Evolutionary conservation across 1,139 yeast species (phyloP).

Genomic region (Suhomyces terraborum): DNA sequence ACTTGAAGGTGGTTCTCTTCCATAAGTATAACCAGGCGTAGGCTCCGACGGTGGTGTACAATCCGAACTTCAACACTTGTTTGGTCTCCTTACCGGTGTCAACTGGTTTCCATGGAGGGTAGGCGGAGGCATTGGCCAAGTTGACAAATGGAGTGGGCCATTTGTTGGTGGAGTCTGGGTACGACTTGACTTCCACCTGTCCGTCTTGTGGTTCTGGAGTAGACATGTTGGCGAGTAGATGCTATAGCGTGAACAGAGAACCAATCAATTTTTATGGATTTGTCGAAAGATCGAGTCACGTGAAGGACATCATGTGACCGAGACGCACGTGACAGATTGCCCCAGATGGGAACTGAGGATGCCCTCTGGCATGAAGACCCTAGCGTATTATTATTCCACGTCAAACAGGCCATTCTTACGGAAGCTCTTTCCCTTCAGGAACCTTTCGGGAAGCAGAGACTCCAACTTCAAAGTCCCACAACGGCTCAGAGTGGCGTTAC

Average conservation of each 20-base stretch:
- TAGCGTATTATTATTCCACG: too few relatives aligned
- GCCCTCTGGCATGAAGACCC: not conserved
- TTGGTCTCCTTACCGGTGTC: conserved; percentile 47
- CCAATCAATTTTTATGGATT: conserved; percentile 25
- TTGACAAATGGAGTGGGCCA: conserved; percentile 49
- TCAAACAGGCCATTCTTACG: too few relatives aligned
- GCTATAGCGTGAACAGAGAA: conserved; percentile 8
- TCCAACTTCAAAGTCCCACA: too few relatives aligned
- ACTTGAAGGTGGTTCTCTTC: conserved; percentile 50
- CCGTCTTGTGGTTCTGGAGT: conserved; percentile 17
- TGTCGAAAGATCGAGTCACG: conserved; percentile 10
- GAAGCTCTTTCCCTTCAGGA: too few relatives aligned
- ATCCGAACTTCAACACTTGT: conserved; percentile 43
- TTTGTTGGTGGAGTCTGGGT: conserved; percentile 44
- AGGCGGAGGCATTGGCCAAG: conserved; percentile 41
- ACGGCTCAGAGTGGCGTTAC: too few relatives aligned
- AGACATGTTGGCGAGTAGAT: conserved; percentile 22
- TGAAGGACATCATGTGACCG: conserved; percentile 1
- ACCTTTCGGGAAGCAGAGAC: too few relatives aligned
- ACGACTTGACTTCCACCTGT: conserved; percentile 18
- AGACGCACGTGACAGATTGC: too few relatives aligned
- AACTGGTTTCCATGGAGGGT: conserved; percentile 49
- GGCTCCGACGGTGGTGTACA: conserved; percentile 50
- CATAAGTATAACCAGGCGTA: conserved; percentile 52
- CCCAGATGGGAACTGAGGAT: not conserved